Percentiles rank a stretch among this genome's conserved stretches.
Evolutionary conservation across 345 rosid genomes (phyloP).

Genomic region (Aquilaria sinensis): DNA sequence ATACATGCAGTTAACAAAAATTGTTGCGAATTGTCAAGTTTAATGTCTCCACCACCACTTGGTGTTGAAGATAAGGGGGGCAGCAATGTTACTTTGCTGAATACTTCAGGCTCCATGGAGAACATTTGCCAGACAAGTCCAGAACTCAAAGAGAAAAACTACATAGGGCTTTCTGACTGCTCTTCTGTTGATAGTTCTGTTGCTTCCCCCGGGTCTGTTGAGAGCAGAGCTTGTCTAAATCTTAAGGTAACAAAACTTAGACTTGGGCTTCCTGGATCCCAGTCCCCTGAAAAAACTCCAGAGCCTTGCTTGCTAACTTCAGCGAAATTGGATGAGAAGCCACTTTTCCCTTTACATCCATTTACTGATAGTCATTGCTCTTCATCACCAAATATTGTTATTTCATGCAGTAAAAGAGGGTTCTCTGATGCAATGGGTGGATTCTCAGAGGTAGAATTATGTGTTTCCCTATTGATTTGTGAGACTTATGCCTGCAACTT

Average conservation of each 20-base stretch:
- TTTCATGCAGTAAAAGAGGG: constrained; percentile 64
- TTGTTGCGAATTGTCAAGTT: constrained; percentile 8
- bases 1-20: not conserved
- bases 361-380: constrained; percentile 33
- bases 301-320: constrained; percentile 26
- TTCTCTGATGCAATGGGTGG: constrained; percentile 60
- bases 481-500: not conserved
- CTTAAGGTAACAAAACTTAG: constrained; percentile 61
- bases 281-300: constrained; percentile 39
- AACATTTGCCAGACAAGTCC: constrained; percentile 32
- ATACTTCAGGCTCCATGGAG: constrained; percentile 36
- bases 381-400: constrained; percentile 32
- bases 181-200: constrained; percentile 41
- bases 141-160: constrained; percentile 43
- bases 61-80: constrained; percentile 45
- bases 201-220: constrained; percentile 18
- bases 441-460: constrained; percentile 40
- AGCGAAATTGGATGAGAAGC: constrained; percentile 43
- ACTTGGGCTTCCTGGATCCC: constrained; percentile 80
- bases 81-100: constrained; percentile 33
- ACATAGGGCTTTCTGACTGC: constrained; percentile 46
- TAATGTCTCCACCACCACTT: constrained; percentile 52
- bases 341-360: constrained; percentile 55
- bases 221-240: constrained; percentile 32
- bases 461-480: not conserved